Evolutionary conservation across 2,329 filamentous ascomycete genomes (phyloP), one percentile per base, ranked within the genome.

Genomic region (Bipolaris bicolor): DNA sequence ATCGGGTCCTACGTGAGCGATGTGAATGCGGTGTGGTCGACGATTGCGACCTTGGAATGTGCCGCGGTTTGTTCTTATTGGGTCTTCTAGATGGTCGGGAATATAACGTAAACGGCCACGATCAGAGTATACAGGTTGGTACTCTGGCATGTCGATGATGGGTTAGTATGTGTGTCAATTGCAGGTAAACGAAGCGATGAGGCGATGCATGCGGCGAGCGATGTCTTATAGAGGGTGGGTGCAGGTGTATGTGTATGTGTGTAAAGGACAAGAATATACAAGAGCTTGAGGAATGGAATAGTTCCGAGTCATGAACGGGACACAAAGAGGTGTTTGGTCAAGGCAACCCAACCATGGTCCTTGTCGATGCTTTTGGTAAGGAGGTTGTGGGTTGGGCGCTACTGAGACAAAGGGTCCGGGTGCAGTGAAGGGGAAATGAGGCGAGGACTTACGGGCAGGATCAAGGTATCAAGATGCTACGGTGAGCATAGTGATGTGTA

Each of bases 1-100:
- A 51, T 80, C 81, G 71, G 59, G 79, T 41, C 73, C 79, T 61
- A 81, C 83, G 55, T 79, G 80, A 57, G 78, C 78, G 57, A 86
- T 84, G 69, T 83, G 82, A 58, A 86, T 85, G 40, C 82, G 83
- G 64, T 85, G 83, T 41, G 82, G 83, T 67, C 83, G 78, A 62
- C 82, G 80, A 57, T 74, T 80, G 63, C 83, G 80, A 55, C 78
- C 79, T 66, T 81, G 80, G 68, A 83, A 85, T 63, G 80, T 57
- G 59, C 70, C 68, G 41, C 64, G 69, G 33, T 67, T 67, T 33
- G 65, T 52, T 33, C 61, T 63, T 33, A 59, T 53, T 31, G 70
- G 65, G 18, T 70, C 65, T 63, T 65, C 62, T 18, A 72, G 62
- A 47, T 76, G 68, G 47, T 76, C 75, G 50, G 75, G 75, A 16